Evolutionary conservation across 2,329 filamentous ascomycete genomes (phyloP), one percentile per base, ranked within the genome.

Genomic region (Cladosporium velox): DNA sequence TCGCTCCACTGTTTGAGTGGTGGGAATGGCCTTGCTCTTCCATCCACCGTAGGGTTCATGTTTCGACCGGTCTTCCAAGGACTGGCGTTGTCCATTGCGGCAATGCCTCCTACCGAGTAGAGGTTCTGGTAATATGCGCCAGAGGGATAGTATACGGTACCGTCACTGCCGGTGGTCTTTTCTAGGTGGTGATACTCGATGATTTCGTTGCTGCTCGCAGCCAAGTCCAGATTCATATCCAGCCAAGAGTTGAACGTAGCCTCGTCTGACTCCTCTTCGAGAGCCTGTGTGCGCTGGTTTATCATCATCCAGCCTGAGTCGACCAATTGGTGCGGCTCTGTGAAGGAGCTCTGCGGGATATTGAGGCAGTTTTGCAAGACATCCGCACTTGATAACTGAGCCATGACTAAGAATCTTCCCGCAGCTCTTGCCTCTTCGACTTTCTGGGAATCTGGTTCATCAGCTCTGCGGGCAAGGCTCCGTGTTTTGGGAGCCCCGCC

Each of bases 1-100:
- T 65, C 64, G 24, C 64, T 65, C 64, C 64, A 65, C n/a, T 55
- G 55, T 24, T 51, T 59, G 30, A 65, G 57, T 10, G 64, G 57
- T 32, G 64, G 64, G 24, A 54, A 55, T 2, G 64, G 30, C 3
- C 24, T 55, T 7, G 26, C 26, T 15, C 34, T 60, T 21, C 64
- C 64, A 24, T 65, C 57, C 5, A 65, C 57, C 14, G 41, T 57
- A 3, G 55, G 64, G 34, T 54, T 60, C 35, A 8, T 55, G 18
- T 47, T 38, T 10, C 26, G 44, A 10, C 64, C 64, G n/a, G 47
- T 32, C 18, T 32, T 41, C 64, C 55, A 59, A 18, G 64, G 64
- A 24, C 64, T 65, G 18, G 44, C 35, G 47, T 59, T 65, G 32
- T 60, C 51, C 28, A 60, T 11, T 15, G 64, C 64, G 6, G 34